Percentiles rank a stretch among this genome's conserved stretches.
Conservation (phyloP, 2,329 filamentous ascomycete genomes). For the Penicillium sp. region DNA sequence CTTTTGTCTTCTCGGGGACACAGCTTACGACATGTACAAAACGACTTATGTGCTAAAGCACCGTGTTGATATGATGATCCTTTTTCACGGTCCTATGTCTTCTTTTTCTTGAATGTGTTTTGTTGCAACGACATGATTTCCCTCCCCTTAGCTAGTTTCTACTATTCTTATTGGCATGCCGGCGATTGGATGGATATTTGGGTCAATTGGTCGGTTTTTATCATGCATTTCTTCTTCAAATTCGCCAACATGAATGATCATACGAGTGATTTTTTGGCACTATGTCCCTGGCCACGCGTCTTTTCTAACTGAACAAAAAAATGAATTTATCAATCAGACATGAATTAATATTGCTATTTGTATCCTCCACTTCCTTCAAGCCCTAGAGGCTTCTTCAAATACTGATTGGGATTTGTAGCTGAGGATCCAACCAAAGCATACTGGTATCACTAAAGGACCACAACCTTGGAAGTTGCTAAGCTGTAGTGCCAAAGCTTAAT, state of each 20-base stretch:
- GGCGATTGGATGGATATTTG: conserved; percentile 17
- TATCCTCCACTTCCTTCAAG: too few relatives aligned
- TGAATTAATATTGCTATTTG: neutral
- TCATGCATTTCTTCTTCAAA: neutral
- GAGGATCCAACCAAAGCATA: neutral
- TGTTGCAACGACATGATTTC: conserved; percentile 6
- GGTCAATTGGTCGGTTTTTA: neutral
- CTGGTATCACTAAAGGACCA: neutral
- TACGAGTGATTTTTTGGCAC: neutral
- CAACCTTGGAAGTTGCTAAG: neutral
- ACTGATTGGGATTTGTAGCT: neutral
- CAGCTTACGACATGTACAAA: conserved; percentile 21
- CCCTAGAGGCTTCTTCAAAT: neutral
- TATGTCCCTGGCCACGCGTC: neutral
- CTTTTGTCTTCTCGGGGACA: neutral
- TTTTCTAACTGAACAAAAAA: neutral
- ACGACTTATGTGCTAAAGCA: conserved; percentile 8
- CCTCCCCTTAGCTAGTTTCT: neutral
- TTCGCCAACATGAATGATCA: neutral
- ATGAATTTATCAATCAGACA: neutral
- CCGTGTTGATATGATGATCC: conserved; percentile 11
- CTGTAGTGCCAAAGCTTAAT: neutral
- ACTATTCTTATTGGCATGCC: conserved; percentile 3
- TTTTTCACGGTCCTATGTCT: conserved; percentile 8
- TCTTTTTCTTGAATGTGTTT: conserved; percentile 3